Evolutionary conservation across 2,329 filamentous ascomycete genomes (phyloP), one percentile per base, ranked within the genome.

Genomic region (Aaosphaeria arxii): DNA sequence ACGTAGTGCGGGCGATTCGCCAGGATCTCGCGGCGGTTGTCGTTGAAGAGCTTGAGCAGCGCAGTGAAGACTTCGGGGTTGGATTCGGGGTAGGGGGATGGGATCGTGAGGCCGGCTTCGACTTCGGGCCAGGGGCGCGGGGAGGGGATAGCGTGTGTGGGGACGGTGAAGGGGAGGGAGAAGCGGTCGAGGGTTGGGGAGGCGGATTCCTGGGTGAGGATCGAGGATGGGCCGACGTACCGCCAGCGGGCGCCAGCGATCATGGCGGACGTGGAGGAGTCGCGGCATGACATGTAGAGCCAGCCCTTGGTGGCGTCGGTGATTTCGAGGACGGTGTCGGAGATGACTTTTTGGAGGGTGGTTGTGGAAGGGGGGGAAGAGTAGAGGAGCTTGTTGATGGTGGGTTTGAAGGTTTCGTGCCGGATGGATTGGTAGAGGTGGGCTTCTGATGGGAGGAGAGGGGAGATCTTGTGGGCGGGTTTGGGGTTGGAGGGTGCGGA

Each of bases 361-460:
- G 45, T 45, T 33, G 54, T 49, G 7, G 64, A 67, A 30, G 64
- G 46, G 28, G 50, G 32, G 35, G 58, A 58, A 29, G 61, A 49
- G 49, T 70, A 70, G 29, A 69, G 52, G 44, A 70, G 57, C 5
- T 68, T 63, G 52, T 70, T 68, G 6, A 70, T 50, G 29, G 65
- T 63, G 5, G 53, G 31, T 3, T 50, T 47, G 55, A 70, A 70
- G 40, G 64, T 58, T 42, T 56, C 54, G 47, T 67, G 60, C 6
- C 66, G 63, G 42, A 70, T 55, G 41, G 51, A 56, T 56, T 61
- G 59, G 53, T 69, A 69, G 36, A 58, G 51, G 24, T 55, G 50
- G 46, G 60, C 61, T 51, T 67, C 62, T 40, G 58, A 50, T 2
- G 61, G 57, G 17, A 51, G 53, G 33, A 70, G 57, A 7, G 58